phyloP scores from a whole-genome alignment of 371 early-diverging fungal genomes.

The Syncephalis plumigaleata region DNA sequence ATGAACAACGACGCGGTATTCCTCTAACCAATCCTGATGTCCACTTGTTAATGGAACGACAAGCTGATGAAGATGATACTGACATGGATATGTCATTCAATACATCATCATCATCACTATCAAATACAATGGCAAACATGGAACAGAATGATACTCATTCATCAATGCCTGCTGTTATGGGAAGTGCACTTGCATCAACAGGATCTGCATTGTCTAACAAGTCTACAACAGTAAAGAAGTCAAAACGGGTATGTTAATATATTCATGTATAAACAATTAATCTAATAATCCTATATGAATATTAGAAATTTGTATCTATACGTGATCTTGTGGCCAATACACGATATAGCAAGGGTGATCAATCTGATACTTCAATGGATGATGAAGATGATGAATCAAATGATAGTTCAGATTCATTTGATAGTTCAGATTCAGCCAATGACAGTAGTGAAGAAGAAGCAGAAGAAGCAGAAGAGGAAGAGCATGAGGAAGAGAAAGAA shows the following conservation, averaged over 20 bases:
- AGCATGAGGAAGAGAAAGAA: constrained; percentile 18
- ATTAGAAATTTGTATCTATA: not conserved
- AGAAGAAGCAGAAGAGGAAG: constrained; percentile 9
- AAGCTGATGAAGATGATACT: constrained; percentile 11
- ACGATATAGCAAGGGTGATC: constrained; percentile 10
- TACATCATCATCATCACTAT: not conserved
- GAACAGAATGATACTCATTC: no score
- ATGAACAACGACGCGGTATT: constrained; percentile 54
- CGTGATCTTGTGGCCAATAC: constrained; percentile 1
- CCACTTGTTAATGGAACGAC: constrained; percentile 21
- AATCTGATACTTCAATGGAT: constrained; percentile 9
- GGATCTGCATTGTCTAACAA: not conserved
- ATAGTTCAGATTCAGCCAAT: constrained; percentile 34
- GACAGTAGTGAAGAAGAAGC: no score
- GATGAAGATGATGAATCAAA: constrained; percentile 16
- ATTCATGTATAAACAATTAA: no score
- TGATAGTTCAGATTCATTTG: constrained; percentile 38
- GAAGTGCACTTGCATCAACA: not conserved
- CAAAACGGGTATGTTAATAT: not conserved
- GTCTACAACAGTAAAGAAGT: not conserved
- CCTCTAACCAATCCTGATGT: constrained; percentile 26
- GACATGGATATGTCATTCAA: not conserved
- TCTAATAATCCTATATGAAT: not conserved
- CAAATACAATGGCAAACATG: not conserved
- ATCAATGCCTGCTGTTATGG: not conserved